Evolutionary conservation across 345 rosid genomes (phyloP), one percentile per base, ranked within the genome.

Genomic region (Cardamine occulta): DNA sequence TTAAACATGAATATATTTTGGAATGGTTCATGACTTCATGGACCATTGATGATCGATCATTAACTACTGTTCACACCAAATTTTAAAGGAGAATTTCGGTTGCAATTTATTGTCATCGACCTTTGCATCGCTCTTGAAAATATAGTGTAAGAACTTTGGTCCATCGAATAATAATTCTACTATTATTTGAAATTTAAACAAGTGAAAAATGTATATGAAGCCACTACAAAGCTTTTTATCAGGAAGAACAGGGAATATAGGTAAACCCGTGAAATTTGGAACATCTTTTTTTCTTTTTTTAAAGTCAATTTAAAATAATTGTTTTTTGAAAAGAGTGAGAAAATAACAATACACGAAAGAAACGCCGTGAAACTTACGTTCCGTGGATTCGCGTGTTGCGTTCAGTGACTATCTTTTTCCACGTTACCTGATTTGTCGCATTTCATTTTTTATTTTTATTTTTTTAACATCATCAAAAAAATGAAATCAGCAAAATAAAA

Each of bases 381-480:
- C 60, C 63, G 63, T 69, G 17, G 52, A 69, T 55, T 34, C 61
- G 74, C 70, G 59, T 45, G 80, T 63, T 55, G 17, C 40, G 57
- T 28, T 73, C 68, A 60, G 62, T 54, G 39, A 77, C 73, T 68
- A 67, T 68, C 74, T 19, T 47, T 77, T 45, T 68, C 83, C 56
- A 49, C 47, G 57, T 73, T 73, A 29, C 84, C 79, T 77, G 81
- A 81, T 81, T 77, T 81, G 81, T 77, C 61, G 53, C 75, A 54
- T 70, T 70, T 64, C 45, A 19, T 3, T n/a, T 17, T 31, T n/a
- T 29, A 2, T 12, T 17, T 31, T n/a, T 29, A n/a, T 19, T 18
- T 15, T 8, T 39, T 21, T 13, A 13, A 40, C 35, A 44, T 44
- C 47, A 23, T 26, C n/a, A 3, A 8, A 63, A 34, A 8, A 62